Evolutionary conservation across 345 rosid species (phyloP), one percentile per base, ranked within the genome.

Genomic region (Microthlaspi erraticum): DNA sequence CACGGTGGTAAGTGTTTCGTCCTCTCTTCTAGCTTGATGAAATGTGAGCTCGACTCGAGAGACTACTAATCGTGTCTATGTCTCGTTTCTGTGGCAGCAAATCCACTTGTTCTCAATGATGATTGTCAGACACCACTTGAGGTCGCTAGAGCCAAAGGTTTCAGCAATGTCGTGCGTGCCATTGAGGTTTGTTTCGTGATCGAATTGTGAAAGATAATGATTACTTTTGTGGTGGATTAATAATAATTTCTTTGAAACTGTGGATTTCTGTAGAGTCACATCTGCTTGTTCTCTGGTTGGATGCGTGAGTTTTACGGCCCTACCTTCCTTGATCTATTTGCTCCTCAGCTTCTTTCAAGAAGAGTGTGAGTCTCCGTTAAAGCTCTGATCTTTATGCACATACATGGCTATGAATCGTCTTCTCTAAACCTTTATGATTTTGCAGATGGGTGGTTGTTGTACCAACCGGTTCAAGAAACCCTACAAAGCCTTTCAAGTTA

Each of bases 251-350:
- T 62, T 52, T n/a, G 2, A 33, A 42, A 6, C 36, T n/a, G 19
- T 44, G 49, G 62, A 60, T 39, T 63, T 45, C 11, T 85, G 68
- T 80, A 95, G 98, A 75, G 54, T 65, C 91, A 90, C 42, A 81
- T 89, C 65, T 88, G 88, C 79, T 83, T 92, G 54, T 95, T 92
- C 83, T 85, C 98, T 75, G 99, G 97, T 16, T 92, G 92, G 96
- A 44, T 92, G 95, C 87, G 96, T 64, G 99, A 95, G 68, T 86
- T 87, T 72, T 83, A 87, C 63, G 98, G 98, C 33, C 91, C 88
- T 6, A 87, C 92, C 49, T 82, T 95, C 79, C 90, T 95, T 34
- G 97, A 95, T 77, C 75, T 83, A 49, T 56, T 95, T 72, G 92
- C 87, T 63, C 98, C 96, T 70, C 97, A 84, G 70, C 80, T 92